A percentile compares a stretch with the other conserved stretches of the same genome.
Conservation (phyloP, 2,329 filamentous ascomycete species). For the Trichoderma gracile region DNA sequence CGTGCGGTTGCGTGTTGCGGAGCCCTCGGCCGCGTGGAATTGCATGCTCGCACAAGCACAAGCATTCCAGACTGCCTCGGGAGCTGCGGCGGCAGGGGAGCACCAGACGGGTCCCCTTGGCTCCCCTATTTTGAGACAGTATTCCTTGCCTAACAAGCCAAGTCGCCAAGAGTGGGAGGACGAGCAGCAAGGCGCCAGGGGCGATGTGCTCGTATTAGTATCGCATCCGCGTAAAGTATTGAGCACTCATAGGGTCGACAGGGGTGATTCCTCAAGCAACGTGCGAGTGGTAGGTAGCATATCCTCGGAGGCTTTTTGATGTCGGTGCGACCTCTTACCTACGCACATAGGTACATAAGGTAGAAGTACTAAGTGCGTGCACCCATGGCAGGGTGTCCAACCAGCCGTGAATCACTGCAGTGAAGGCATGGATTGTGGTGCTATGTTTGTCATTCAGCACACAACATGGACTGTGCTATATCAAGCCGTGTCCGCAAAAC, state of each 20-base stretch:
- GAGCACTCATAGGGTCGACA: background rate
- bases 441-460: too few relatives aligned
- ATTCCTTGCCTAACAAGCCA: background rate
- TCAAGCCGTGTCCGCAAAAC: too few relatives aligned
- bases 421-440: too few relatives aligned
- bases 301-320: too few relatives aligned
- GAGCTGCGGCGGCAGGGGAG: conserved; percentile 22
- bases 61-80: conserved; percentile 20
- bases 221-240: background rate
- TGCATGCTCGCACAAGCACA: conserved; percentile 3
- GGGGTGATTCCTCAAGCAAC: too few relatives aligned
- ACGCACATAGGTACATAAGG: too few relatives aligned
- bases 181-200: too few relatives aligned
- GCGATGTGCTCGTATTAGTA: background rate
- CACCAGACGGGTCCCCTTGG: conserved; percentile 4
- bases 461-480: too few relatives aligned
- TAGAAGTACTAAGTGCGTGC: too few relatives aligned
- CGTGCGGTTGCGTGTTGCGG: conserved; percentile 12
- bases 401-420: too few relatives aligned
- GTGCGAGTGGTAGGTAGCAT: too few relatives aligned
- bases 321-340: background rate
- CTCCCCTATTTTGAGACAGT: conserved; percentile 13
- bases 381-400: too few relatives aligned
- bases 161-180: background rate
- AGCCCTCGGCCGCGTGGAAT: conserved; percentile 14